Conservation (phyloP, 2,329 filamentous ascomycete genomes). For the Alternaria solani region DNA sequence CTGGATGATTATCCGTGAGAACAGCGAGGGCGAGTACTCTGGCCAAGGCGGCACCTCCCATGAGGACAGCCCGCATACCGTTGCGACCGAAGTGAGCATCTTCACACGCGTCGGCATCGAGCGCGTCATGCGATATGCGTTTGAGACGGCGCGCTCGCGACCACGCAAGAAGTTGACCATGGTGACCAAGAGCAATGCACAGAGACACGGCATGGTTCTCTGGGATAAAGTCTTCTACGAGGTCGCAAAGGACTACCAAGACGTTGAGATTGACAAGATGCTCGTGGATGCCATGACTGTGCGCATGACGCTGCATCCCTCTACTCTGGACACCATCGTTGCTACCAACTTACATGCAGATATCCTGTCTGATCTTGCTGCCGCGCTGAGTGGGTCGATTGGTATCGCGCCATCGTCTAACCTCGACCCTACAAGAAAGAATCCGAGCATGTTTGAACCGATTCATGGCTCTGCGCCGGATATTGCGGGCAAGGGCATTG, state of each 20-base stretch:
- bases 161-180: slow-evolving; percentile 59
- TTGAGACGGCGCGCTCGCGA: slow-evolving; percentile 55
- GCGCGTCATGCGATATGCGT: slow-evolving; percentile 59
- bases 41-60: slow-evolving; percentile 58
- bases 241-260: slow-evolving; percentile 56
- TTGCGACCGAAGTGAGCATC: slow-evolving; percentile 58
- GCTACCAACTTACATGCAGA: slow-evolving; percentile 64
- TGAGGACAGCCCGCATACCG: slow-evolving; percentile 50
- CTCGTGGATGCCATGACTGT: slow-evolving; percentile 61
- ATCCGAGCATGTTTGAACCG: slow-evolving; percentile 70
- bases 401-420: slow-evolving; percentile 74
- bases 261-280: slow-evolving; percentile 59
- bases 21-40: slow-evolving; percentile 59
- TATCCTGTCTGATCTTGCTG: slow-evolving; percentile 72
- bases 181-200: slow-evolving; percentile 60
- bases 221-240: slow-evolving; percentile 59
- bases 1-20: slow-evolving; percentile 60
- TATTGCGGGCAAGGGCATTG: slow-evolving; percentile 69
- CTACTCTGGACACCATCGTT: slow-evolving; percentile 58
- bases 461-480: slow-evolving; percentile 71
- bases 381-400: slow-evolving; percentile 71
- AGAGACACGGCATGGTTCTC: slow-evolving; percentile 59
- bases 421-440: slow-evolving; percentile 66
- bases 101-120: slow-evolving; percentile 57
- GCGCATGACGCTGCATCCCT: slow-evolving; percentile 57